These are phyloP conservation scores for Alisma plantagoaquatica DNA, from an alignment of 106 monocot genomes.

Conservation along the genomic window DNA sequence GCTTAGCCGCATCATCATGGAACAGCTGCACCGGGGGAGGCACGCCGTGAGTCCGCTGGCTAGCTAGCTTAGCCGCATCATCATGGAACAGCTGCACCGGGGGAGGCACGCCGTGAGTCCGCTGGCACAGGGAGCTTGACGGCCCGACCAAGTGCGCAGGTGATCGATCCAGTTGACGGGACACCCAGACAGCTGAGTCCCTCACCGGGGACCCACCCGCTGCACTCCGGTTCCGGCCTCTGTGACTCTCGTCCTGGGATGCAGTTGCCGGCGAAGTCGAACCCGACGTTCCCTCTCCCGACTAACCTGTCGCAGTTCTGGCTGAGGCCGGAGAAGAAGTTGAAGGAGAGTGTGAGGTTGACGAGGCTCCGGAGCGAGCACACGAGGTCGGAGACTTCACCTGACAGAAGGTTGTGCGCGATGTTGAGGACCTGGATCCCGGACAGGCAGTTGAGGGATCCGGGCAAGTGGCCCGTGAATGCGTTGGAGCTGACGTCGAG, in stretches of 20 bases:
- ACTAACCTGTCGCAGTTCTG: conserved; percentile 32
- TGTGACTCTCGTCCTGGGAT: conserved; percentile 58
- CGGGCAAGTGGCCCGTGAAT: conserved; percentile 42
- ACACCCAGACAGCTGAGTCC: background rate
- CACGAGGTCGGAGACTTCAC: conserved; percentile 47
- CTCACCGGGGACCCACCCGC: conserved; percentile 21
- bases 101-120: too few species aligned
- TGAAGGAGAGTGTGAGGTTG: conserved; percentile 39
- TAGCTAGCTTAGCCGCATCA: too few species aligned
- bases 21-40: too few species aligned
- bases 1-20: too few species aligned
- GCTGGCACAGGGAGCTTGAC: too few species aligned
- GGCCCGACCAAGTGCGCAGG: too few species aligned
- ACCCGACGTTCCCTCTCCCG: conserved; percentile 36
- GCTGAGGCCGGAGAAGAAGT: conserved; percentile 64
- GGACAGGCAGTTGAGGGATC: conserved; percentile 42
- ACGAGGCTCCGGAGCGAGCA: conserved; percentile 46
- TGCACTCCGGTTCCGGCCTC: conserved; percentile 57
- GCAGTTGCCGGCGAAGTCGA: conserved; percentile 71
- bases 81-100: too few species aligned
- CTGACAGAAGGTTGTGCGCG: conserved; percentile 55
- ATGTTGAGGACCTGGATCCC: conserved; percentile 68
- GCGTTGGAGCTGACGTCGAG: conserved; percentile 75
- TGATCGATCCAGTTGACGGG: background rate
- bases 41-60: too few species aligned